Conservation (phyloP, 192 early-diverging fungal genomes). For the Kappamyces sp. region DNA sequence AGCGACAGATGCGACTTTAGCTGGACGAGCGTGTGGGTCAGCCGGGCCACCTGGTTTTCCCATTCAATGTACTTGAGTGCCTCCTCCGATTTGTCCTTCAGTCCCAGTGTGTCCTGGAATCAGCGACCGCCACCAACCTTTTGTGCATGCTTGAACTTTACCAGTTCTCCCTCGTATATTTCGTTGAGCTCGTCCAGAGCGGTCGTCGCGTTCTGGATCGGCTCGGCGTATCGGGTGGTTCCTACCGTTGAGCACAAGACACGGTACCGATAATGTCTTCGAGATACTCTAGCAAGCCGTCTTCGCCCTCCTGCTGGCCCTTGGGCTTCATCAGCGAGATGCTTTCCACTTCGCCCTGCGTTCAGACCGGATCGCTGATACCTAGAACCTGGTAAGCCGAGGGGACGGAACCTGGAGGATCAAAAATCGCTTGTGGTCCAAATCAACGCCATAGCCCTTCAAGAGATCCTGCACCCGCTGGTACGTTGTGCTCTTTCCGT, state of each 20-base stretch:
- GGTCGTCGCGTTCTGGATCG: slow-evolving; percentile 67
- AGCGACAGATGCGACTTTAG: slow-evolving; percentile 1
- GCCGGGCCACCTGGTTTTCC: slow-evolving; percentile 14
- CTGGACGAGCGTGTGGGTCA: slow-evolving; percentile 7
- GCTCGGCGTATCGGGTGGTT: slow-evolving; percentile 77
- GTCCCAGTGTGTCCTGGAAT: slow-evolving; percentile 57
- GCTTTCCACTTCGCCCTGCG: slow-evolving; percentile 95
- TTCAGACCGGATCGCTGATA: no score
- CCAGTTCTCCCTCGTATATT: slow-evolving; percentile 70
- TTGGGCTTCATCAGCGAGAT: slow-evolving; percentile 98
- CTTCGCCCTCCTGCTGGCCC: slow-evolving; percentile 84
- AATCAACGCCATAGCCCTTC: slow-evolving; percentile 80
- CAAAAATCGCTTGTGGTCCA: slow-evolving; percentile 97
- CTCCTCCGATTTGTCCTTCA: slow-evolving; percentile 50
- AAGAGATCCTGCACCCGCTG: slow-evolving; percentile 80
- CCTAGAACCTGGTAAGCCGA: no score
- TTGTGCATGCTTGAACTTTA: slow-evolving; percentile 82
- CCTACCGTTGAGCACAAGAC: no score
- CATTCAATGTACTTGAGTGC: slow-evolving; percentile 16
- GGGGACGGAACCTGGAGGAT: slow-evolving; percentile 66
- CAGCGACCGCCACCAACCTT: slow-evolving; percentile 21
- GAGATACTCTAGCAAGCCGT: slow-evolving; percentile 93
- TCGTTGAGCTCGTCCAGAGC: slow-evolving; percentile 73
- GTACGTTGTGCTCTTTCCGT: slow-evolving; percentile 57
- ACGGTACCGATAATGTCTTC: slow-evolving; percentile 90